These are phyloP conservation scores for Trichophyton schoenleinii DNA, from an alignment of 2,329 filamentous ascomycete genomes.

Conservation along the genomic window DNA sequence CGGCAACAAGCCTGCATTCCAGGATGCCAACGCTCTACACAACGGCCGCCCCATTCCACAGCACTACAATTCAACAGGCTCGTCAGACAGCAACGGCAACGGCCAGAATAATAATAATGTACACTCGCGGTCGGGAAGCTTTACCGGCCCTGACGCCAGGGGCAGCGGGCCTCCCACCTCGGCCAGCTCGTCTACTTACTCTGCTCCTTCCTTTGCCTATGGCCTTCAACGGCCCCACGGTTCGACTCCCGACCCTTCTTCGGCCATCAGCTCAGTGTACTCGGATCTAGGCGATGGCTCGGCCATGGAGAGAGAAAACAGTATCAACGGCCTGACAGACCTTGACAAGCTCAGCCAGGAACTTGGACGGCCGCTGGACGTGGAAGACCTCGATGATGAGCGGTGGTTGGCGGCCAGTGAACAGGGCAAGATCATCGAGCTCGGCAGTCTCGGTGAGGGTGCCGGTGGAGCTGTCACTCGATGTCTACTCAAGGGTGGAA, in stretches of 20 bases:
- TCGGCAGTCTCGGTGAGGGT: slow-evolving; percentile 84
- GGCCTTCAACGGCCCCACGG: slow-evolving; percentile 47
- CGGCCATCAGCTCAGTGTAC: slow-evolving; percentile 73
- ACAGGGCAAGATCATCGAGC: slow-evolving; percentile 74
- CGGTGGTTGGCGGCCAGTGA: slow-evolving; percentile 88
- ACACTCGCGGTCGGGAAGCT: slow-evolving; percentile 73
- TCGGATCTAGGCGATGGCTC: slow-evolving; percentile 66
- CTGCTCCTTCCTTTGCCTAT: slow-evolving; percentile 69
- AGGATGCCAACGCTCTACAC: slow-evolving; percentile 49
- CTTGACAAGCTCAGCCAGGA: slow-evolving; percentile 73
- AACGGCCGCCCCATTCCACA: slow-evolving; percentile 44
- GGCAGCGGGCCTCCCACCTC: slow-evolving; percentile 65
- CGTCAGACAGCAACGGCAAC: slow-evolving; percentile 47
- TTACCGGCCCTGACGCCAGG: slow-evolving; percentile 57
- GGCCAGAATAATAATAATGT: slow-evolving; percentile 37
- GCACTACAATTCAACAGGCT: slow-evolving; percentile 43
- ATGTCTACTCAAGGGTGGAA: slow-evolving; percentile 77
- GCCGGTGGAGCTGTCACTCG: slow-evolving; percentile 90
- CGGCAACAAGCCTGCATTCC: slow-evolving; percentile 33
- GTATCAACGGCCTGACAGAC: slow-evolving; percentile 60
- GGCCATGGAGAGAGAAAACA: slow-evolving; percentile 71
- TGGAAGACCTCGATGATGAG: slow-evolving; percentile 88
- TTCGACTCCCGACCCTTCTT: slow-evolving; percentile 70
- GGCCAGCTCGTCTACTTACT: slow-evolving; percentile 77
- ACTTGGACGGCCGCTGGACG: slow-evolving; percentile 71